Evolutionary conservation across 805 yeast genomes (phyloP), one percentile per base, ranked within the genome.

Genomic region (Saccharomycopsis javanensis): DNA sequence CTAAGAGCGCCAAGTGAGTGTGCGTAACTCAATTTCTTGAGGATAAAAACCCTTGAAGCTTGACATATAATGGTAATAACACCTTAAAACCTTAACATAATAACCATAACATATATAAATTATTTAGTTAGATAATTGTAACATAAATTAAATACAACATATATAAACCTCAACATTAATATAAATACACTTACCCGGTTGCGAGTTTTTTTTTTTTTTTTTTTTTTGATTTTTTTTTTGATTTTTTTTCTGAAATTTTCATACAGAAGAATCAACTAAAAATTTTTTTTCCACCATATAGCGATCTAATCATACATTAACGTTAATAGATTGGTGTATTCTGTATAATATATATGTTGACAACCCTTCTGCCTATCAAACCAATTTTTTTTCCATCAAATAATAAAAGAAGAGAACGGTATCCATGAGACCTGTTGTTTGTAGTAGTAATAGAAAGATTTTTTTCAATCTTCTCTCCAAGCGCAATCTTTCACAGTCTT

Each of bases 301-400:
- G 16, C 48, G 48, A 42, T 42, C 48, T 28, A 42, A 42, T 42
- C 48, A 42, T 42, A 42, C 48, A 42, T 20, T n/a, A 42, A 42
- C 7, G 23, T 23, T 42, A 5, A n/a, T n/a, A n/a, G n/a, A n/a
- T n/a, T n/a, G n/a, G n/a, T n/a, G n/a, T n/a, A n/a, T n/a, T n/a
- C n/a, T 38, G 27, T 38, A 5, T 5, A 18, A 15, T 35, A 35
- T 35, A 35, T 35, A n/a, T 8, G 38, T 34, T 34, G 33, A 30
- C 33, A 30, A 30, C 33, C 33, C 33, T 30, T 30, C 10, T 31
- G 35, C 13, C 11, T 11, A 11, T 31, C 35, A 31, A 31, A 31
- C 35, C n/a, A n/a, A n/a, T n/a, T n/a, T n/a, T n/a, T n/a, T n/a
- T n/a, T n/a, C n/a, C n/a, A n/a, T n/a, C n/a, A n/a, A n/a, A n/a